Conservation (phyloP, 2,329 filamentous ascomycete species). For the Clathrospora elynae region DNA sequence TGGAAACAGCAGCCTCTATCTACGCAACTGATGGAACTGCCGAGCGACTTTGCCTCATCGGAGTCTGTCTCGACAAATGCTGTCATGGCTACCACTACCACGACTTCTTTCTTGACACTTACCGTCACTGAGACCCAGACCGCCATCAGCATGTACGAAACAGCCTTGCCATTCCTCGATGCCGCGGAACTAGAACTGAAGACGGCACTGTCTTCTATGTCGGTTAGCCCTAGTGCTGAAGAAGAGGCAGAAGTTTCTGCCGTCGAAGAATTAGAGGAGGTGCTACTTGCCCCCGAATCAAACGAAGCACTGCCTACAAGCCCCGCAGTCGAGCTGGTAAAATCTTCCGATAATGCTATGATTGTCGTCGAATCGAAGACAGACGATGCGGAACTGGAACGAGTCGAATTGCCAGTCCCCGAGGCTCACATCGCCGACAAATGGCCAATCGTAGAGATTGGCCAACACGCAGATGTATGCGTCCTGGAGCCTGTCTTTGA, state of each 20-base stretch:
- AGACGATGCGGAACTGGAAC: neutral
- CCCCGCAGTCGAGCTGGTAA: constrained; percentile 1
- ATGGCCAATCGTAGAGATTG: no score
- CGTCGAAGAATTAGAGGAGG: no score
- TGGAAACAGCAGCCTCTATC: constrained; percentile 12
- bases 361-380: neutral
- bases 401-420: no score
- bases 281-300: no score
- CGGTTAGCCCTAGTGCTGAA: neutral
- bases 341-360: neutral
- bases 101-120: constrained; percentile 33
- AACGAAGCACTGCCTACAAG: neutral
- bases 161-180: constrained; percentile 1
- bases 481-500: constrained; percentile 3
- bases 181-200: neutral
- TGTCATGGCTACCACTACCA: constrained; percentile 29
- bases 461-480: no score
- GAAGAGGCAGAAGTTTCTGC: constrained; percentile 1
- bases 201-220: neutral
- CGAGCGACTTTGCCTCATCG: constrained; percentile 6
- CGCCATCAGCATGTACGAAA: constrained; percentile 7
- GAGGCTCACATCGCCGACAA: neutral
- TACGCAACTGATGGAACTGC: constrained; percentile 9
- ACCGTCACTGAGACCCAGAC: constrained; percentile 31
- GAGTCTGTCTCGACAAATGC: constrained; percentile 23